Conservation (phyloP, 306 rosid genomes). For the Lablab purpureus region DNA sequence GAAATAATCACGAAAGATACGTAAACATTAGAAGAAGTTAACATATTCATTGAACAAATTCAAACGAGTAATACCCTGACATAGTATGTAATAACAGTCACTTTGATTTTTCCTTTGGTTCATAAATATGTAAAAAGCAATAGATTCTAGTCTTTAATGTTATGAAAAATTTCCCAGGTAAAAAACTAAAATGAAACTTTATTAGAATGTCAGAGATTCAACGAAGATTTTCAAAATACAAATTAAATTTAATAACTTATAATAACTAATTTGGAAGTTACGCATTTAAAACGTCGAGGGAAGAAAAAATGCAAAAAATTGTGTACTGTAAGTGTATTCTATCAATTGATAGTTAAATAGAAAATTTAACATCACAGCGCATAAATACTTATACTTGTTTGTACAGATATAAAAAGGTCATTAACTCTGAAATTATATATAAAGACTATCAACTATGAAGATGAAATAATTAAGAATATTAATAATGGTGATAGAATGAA, state of each 20-base stretch:
- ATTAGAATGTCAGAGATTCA: not conserved
- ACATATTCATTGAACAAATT: not conserved
- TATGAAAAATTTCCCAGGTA: not conserved
- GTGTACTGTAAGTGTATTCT: no score
- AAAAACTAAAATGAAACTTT: not conserved
- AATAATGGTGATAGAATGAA: no score
- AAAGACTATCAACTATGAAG: no score
- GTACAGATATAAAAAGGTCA: no score
- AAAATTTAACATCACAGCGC: no score
- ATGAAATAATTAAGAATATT: no score
- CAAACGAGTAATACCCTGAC: not conserved
- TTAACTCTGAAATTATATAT: no score
- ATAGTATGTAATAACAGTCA: not conserved
- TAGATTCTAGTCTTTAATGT: not conserved
- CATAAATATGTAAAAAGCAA: not conserved
- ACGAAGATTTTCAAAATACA: not conserved
- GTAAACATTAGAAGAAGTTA: no score
- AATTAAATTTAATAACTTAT: not conserved
- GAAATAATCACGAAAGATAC: no score
- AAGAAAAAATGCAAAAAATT: not conserved
- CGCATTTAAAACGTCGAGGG: not conserved
- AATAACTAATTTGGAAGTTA: not conserved
- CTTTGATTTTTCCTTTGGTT: not conserved
- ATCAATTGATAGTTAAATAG: no score
- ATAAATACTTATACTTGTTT: no score